Evolutionary conservation across 2,329 filamentous ascomycete genomes (phyloP).

Genomic region (Harringtonia aguacate): DNA sequence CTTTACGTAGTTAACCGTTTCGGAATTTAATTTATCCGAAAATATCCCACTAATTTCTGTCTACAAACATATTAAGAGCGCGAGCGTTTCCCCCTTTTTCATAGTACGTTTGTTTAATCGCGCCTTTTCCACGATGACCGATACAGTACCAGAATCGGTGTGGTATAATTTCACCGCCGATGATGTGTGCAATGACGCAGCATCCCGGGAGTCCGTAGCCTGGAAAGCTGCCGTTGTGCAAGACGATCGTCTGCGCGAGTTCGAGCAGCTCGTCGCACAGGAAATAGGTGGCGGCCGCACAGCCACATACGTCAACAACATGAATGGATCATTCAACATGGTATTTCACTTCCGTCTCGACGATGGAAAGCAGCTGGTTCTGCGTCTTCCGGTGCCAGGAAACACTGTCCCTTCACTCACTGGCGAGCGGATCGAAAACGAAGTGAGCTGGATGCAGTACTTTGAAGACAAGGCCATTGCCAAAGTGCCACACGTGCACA

Average conservation of each 20-base stretch:
- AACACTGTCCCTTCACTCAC: not conserved
- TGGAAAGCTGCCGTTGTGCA: not conserved
- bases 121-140: not conserved
- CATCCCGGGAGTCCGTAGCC: not conserved
- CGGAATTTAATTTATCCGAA: too few species aligned
- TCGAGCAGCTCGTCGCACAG: not conserved
- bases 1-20: too few species aligned
- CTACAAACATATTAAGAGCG: too few species aligned
- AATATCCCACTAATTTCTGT: too few species aligned
- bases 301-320: not conserved
- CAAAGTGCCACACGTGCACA: not conserved
- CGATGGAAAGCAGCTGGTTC: not conserved
- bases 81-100: too few species aligned
- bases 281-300: not conserved
- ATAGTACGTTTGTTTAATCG: not conserved
- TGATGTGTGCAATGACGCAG: not conserved
- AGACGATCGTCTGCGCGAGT: not conserved
- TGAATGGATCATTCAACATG: not conserved
- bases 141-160: not conserved
- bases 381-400: not conserved
- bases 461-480: not conserved
- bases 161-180: not conserved
- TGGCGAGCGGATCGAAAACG: not conserved
- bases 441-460: constrained; percentile 1
- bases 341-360: not conserved